phyloP scores from a whole-genome alignment of 495 filamentous ascomycete species.

The Penicillium cataractarum region DNA sequence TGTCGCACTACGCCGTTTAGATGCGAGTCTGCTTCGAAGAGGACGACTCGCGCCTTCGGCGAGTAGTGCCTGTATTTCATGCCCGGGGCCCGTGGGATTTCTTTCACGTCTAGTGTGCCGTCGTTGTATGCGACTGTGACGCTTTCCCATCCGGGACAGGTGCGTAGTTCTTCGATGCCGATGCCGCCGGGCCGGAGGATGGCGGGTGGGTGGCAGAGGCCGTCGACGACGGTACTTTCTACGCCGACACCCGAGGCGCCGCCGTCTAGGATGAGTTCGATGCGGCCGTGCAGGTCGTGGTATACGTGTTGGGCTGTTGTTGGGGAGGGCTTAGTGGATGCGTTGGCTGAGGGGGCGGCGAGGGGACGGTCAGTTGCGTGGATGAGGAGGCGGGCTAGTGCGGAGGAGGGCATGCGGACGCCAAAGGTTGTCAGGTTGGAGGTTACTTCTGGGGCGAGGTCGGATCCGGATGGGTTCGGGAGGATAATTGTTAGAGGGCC shows the following conservation, averaged over 20 bases:
- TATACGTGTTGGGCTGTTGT: conserved; percentile 87
- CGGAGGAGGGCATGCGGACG: conserved; percentile 81
- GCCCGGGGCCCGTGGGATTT: conserved; percentile 79
- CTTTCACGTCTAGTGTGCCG: conserved; percentile 43
- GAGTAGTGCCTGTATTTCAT: conserved; percentile 99
- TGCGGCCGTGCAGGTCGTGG: conserved; percentile 82
- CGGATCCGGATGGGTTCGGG: conserved; percentile 68
- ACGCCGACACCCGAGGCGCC: conserved; percentile 85
- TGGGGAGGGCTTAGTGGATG: conserved; percentile 87
- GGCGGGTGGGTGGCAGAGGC: conserved; percentile 75
- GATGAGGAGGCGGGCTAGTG: conserved; percentile 85
- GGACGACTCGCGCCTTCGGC: conserved; percentile 81
- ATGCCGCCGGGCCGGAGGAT: conserved; percentile 89
- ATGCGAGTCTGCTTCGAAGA: conserved; percentile 65
- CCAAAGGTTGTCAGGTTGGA: conserved; percentile 83
- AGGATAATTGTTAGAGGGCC: conserved; percentile 92
- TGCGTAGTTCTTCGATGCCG: conserved; percentile 78
- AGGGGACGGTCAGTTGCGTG: conserved; percentile 73
- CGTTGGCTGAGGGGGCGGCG: conserved; percentile 95
- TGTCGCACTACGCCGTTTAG: conserved; percentile 37
- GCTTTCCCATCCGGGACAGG: conserved; percentile 78
- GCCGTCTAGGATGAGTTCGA: conserved; percentile 88
- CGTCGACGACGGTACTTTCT: conserved; percentile 96
- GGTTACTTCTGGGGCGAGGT: conserved; percentile 84
- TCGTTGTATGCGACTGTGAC: conserved; percentile 78